Evolutionary conservation across 805 yeast species (phyloP).

Genomic region (Huiozyma naganishii): DNA sequence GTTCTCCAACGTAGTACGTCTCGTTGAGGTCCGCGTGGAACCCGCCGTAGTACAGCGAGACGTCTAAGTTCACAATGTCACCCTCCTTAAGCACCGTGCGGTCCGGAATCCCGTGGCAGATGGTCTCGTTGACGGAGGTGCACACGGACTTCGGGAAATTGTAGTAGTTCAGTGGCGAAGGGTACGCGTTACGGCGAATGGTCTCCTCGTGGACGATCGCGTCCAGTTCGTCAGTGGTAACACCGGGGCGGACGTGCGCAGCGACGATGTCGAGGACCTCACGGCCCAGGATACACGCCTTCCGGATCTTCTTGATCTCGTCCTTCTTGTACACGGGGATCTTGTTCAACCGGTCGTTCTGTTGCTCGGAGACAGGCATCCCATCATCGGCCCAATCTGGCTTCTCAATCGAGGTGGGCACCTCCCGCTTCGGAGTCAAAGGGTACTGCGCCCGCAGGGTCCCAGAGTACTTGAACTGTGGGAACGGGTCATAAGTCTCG

Average conservation of each 20-base stretch:
- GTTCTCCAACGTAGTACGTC: constrained; percentile 88
- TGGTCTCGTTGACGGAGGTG: constrained; percentile 87
- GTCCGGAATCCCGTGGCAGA: constrained; percentile 97
- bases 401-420: constrained; percentile 58
- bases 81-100: constrained; percentile 80
- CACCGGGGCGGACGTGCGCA: constrained; percentile 71
- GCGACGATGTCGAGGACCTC: constrained; percentile 88
- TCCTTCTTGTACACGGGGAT: constrained; percentile 55
- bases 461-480: constrained; percentile 67
- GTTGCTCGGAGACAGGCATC: constrained; percentile 65
- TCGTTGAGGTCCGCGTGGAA: constrained; percentile 92
- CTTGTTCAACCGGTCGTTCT: constrained; percentile 54
- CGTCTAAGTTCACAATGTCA: constrained; percentile 86
- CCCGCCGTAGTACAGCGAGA: constrained; percentile 76
- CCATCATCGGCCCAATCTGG: constrained; percentile 87
- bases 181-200: constrained; percentile 80
- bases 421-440: constrained; percentile 52
- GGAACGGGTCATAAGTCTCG: constrained; percentile 74
- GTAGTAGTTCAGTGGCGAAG: constrained; percentile 90
- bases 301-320: constrained; percentile 63
- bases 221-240: constrained; percentile 90
- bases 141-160: constrained; percentile 89
- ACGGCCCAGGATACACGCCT: constrained; percentile 67
- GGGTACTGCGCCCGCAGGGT: constrained; percentile 72
- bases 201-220: constrained; percentile 79